A percentile compares a stretch with the other conserved stretches of the same genome.
Conservation (phyloP, 345 rosid genomes). For the Pugionium dolabratum region DNA sequence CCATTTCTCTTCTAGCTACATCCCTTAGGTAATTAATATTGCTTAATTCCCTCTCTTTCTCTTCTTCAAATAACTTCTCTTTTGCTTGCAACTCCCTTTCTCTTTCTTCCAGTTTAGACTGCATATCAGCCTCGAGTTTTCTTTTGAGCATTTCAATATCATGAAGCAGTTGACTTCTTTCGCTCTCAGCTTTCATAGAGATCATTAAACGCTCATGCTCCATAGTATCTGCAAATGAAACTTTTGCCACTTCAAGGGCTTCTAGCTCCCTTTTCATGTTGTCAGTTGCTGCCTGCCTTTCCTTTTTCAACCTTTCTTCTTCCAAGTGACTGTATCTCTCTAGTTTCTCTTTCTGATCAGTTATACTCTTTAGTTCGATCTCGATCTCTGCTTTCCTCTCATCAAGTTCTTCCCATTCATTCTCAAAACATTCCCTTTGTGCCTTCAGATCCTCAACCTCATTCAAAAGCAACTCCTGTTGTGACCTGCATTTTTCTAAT, state of each 20-base stretch:
- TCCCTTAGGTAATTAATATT: constrained; percentile 74
- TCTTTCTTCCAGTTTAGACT: constrained; percentile 57
- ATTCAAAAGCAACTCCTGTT: constrained; percentile 72
- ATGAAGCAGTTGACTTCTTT: constrained; percentile 66
- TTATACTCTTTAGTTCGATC: too few species aligned
- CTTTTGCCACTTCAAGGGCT: too few species aligned
- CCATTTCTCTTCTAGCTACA: too few species aligned
- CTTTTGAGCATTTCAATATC: constrained; percentile 68
- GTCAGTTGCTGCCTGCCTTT: too few species aligned
- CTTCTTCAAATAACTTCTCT: constrained; percentile 72
- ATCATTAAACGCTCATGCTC: too few species aligned
- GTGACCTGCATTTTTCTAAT: constrained; percentile 68
- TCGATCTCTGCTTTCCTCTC: too few species aligned
- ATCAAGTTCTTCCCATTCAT: constrained; percentile 90
- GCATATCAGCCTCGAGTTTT: constrained; percentile 73
- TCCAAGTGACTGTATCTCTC: too few species aligned
- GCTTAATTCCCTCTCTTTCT: constrained; percentile 64
- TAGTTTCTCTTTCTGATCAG: too few species aligned
- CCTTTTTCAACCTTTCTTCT: too few species aligned
- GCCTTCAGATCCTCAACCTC: constrained; percentile 83
- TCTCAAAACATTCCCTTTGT: constrained; percentile 88
- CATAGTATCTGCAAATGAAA: too few species aligned
- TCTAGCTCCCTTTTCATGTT: too few species aligned
- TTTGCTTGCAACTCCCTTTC: constrained; percentile 60
- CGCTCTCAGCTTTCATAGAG: too few species aligned